Base-by-base conservation (phyloP, 1,284 basidiomycete genomes). In the Stygiomarasmius scandens region DNA sequence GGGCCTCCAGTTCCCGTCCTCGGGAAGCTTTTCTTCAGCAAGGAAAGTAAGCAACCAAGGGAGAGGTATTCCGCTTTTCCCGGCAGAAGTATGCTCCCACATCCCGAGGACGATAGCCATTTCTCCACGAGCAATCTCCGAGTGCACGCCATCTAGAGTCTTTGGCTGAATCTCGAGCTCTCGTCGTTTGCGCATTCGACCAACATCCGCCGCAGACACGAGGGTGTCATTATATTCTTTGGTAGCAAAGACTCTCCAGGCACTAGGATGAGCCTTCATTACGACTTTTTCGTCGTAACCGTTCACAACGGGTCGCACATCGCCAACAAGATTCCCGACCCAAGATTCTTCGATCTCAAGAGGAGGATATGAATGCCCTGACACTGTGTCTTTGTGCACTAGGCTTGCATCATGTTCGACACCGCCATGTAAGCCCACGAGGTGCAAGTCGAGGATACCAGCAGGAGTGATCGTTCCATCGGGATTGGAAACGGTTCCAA, bases 391-490 rank as follows among this genome's bases (percentile, higher is more conserved):
- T 10, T 32, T 47, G 48, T 65, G 64, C 1, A 63, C 64, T 19
- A 65, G 47, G 10, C 62, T 63, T 3, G 64, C 64, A 53, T 65
- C 62, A 47, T 65, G 64, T 55, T 65, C 64, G 43, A 65, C 59
- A 3, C 57, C 52, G 14, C 56, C 51, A 53, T 65, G 64, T 6
- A 52, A 49, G 1, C 58, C 62, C 32, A 65, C 49, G 29, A 63
- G 60, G 25, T 54, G 38, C 4, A 65, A 52, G 22, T 62, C 56
- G 23, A 59, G 47, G 16, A 61, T 48, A 23, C 54, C 54, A 16
- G 55, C 25, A 20, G 51, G 52, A 14, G 50, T 56, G 4, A 20
- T 43, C 11, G 55, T 36, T 8, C 58, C 58, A 32, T 60, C 58
- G 11, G 55, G 55, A 27, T 60, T 60, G 20, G 23, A 46, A n/a